Evolutionary conservation across 177 flowering plant species (phyloP).

Genomic region (Vitis hybrid): DNA sequence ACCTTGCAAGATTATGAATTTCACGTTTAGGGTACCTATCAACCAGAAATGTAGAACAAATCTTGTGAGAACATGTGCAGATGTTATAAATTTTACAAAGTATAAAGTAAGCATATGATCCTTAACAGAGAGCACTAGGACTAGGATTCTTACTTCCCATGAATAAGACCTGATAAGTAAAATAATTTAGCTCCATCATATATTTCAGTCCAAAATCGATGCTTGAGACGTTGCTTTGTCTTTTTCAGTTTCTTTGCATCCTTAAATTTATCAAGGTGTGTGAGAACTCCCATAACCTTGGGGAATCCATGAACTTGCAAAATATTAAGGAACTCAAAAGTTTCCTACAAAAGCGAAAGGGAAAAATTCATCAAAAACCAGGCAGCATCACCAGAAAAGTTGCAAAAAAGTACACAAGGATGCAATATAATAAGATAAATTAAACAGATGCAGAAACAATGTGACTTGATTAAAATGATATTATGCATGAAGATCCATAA

Average conservation of each 20-base stretch:
- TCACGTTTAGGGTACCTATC: slow-evolving; percentile 87
- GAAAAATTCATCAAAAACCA: background rate
- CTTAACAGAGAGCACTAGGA: background rate
- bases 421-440: background rate
- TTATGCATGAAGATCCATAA: background rate
- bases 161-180: slow-evolving; percentile 91
- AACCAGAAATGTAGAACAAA: slow-evolving; percentile 8
- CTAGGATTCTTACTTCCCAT: slow-evolving; percentile 72
- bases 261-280: slow-evolving; percentile 93
- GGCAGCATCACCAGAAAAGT: background rate
- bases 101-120: background rate
- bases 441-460: background rate
- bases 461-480: background rate
- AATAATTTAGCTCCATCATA: slow-evolving; percentile 94
- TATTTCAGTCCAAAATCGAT: slow-evolving; percentile 97
- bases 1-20: slow-evolving; percentile 90
- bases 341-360: slow-evolving; percentile 59
- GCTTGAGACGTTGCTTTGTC: slow-evolving; percentile 90
- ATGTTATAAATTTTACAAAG: too few species aligned
- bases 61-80: background rate
- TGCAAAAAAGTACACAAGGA: background rate
- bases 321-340: slow-evolving; percentile 95
- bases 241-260: slow-evolving; percentile 88
- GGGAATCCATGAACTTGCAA: slow-evolving; percentile 96
- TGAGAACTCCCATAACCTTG: slow-evolving; percentile 95